These are phyloP conservation scores for Chytridium lagenaria DNA, from an alignment of 371 early-diverging fungal genomes.

Conservation along the genomic window DNA sequence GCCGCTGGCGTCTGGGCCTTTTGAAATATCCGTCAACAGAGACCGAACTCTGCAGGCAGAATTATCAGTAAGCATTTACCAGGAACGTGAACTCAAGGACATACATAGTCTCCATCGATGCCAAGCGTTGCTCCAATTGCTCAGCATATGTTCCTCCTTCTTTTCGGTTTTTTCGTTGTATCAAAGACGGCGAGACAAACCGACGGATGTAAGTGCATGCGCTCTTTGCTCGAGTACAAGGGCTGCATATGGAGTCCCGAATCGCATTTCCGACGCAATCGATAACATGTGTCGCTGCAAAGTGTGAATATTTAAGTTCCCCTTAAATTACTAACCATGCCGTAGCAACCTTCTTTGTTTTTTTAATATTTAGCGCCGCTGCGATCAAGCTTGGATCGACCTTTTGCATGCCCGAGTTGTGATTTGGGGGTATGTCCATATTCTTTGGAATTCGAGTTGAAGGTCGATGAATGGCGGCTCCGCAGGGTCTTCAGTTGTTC, in stretches of 20 bases:
- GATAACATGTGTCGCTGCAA: slow-evolving; percentile 15
- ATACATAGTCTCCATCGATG: slow-evolving; percentile 14
- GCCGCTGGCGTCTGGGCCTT: not conserved
- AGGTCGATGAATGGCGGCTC: no score
- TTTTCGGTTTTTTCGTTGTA: slow-evolving; percentile 2
- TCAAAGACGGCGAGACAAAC: slow-evolving; percentile 18
- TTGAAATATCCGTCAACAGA: not conserved
- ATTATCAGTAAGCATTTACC: not conserved
- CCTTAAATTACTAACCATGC: slow-evolving; percentile 5
- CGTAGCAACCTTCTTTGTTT: slow-evolving; percentile 18
- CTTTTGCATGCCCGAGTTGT: no score
- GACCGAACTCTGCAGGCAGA: not conserved
- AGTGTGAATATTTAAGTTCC: not conserved
- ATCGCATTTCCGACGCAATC: slow-evolving; percentile 11
- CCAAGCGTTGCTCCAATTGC: slow-evolving; percentile 15
- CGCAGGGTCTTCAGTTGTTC: no score
- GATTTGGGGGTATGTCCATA: no score
- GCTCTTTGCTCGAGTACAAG: not conserved
- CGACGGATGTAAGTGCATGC: slow-evolving; percentile 16
- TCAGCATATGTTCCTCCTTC: not conserved
- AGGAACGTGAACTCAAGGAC: not conserved
- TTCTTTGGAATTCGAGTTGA: no score
- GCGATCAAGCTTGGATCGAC: not conserved
- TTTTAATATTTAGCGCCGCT: not conserved
- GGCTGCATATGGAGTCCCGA: slow-evolving; percentile 3